phyloP scores from a whole-genome alignment of 2,329 filamentous ascomycete species.

The Moelleriella libera region DNA sequence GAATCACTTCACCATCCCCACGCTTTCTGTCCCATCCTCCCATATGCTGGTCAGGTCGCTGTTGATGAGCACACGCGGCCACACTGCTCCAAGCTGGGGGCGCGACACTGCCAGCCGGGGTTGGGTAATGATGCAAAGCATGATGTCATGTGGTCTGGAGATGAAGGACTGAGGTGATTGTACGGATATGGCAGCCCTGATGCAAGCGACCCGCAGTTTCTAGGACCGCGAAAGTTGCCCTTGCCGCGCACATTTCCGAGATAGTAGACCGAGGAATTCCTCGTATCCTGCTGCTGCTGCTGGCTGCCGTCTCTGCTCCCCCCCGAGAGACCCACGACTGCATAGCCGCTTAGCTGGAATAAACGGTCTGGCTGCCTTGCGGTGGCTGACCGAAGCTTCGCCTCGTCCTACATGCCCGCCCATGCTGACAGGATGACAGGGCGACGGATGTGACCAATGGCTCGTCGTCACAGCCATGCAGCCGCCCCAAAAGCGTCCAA shows the following conservation, averaged over 20 bases:
- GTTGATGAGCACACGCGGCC: too few relatives aligned
- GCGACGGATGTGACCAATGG: not conserved
- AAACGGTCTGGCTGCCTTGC: not conserved
- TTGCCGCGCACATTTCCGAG: too few relatives aligned
- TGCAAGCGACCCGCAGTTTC: not conserved
- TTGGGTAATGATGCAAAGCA: not conserved
- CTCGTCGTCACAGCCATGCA: constrained; percentile 1
- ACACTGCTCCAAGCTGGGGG: not conserved
- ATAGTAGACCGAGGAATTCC: too few relatives aligned
- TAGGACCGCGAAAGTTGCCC: too few relatives aligned
- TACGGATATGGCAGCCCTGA: not conserved
- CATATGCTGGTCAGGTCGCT: too few relatives aligned
- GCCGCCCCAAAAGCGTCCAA: not conserved
- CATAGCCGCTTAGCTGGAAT: too few relatives aligned
- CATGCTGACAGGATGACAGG: constrained; percentile 1
- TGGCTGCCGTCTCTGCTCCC: too few relatives aligned
- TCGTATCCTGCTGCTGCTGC: too few relatives aligned
- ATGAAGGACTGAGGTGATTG: too few relatives aligned
- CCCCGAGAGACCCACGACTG: not conserved
- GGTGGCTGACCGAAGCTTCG: not conserved
- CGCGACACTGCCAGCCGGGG: not conserved
- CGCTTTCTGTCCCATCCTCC: too few relatives aligned
- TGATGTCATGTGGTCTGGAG: not conserved
- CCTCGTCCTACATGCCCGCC: not conserved
- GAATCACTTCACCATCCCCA: too few relatives aligned